These are phyloP conservation scores for Nitzschia sp. DNA, from an alignment of 108 stramenopile species.

Conservation along the genomic window DNA sequence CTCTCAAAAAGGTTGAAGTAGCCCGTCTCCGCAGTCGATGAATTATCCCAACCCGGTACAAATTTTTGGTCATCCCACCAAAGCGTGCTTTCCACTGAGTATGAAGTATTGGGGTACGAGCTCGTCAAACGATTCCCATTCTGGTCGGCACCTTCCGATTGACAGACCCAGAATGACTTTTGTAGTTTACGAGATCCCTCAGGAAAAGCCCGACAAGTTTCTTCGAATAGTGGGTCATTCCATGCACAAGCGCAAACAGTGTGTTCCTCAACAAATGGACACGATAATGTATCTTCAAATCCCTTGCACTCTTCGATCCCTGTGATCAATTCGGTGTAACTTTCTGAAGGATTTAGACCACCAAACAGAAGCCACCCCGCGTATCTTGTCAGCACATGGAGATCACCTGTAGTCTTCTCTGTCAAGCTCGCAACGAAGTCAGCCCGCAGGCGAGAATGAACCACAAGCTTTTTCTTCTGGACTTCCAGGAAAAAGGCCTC, in stretches of 20 bases:
- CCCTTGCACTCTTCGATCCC: slow-evolving; percentile 44
- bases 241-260: slow-evolving; percentile 47
- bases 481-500: slow-evolving; percentile 23
- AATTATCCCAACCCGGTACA: slow-evolving; percentile 22
- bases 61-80: slow-evolving; percentile 34
- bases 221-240: slow-evolving; percentile 1
- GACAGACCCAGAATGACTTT: slow-evolving; percentile 19
- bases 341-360: slow-evolving; percentile 21
- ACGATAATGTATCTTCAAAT: background rate
- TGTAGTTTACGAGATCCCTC: slow-evolving; percentile 25
- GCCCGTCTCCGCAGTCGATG: background rate
- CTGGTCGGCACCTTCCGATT: slow-evolving; percentile 21
- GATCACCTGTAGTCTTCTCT: slow-evolving; percentile 24
- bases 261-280: slow-evolving; percentile 5
- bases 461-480: slow-evolving; percentile 2
- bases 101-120: slow-evolving; percentile 24
- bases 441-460: slow-evolving; percentile 28
- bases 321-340: slow-evolving; percentile 9
- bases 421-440: slow-evolving; percentile 19
- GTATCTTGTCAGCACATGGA: slow-evolving; percentile 36
- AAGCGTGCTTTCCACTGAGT: slow-evolving; percentile 26
- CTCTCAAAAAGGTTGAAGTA: slow-evolving; percentile 30
- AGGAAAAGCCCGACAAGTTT: slow-evolving; percentile 6
- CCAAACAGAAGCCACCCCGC: slow-evolving; percentile 49
- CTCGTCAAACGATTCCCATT: slow-evolving; percentile 29